These are phyloP conservation scores for Nothomitra cinnamomea DNA, from an alignment of 2,329 filamentous ascomycete genomes.

Conservation along the genomic window DNA sequence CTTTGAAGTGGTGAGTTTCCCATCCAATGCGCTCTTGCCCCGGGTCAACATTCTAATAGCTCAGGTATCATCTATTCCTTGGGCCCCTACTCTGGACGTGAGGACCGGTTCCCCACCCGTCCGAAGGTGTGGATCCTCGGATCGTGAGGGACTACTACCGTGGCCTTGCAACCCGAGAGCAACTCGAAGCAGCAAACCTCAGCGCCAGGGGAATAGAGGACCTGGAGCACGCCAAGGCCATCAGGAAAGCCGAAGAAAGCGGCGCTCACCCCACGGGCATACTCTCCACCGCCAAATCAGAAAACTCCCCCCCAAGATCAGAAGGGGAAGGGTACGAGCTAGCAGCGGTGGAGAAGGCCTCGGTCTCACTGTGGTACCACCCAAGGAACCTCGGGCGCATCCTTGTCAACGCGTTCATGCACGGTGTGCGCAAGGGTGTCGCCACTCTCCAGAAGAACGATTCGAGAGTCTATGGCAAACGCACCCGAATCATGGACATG, in stretches of 20 bases:
- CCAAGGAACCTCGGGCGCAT: not conserved
- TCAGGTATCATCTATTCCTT: slow-evolving; percentile 64
- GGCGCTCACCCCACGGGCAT: not conserved
- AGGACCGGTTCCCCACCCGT: slow-evolving; percentile 18
- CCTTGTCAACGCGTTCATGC: slow-evolving; percentile 55
- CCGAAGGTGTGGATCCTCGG: too few relatives aligned
- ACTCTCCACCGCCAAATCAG: not conserved
- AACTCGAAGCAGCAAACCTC: not conserved
- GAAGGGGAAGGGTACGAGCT: too few relatives aligned
- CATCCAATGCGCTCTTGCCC: slow-evolving; percentile 36
- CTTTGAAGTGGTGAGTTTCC: slow-evolving; percentile 48
- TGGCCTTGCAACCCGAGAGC: not conserved
- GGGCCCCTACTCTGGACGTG: slow-evolving; percentile 48
- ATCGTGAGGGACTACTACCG: not conserved
- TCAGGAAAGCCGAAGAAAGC: not conserved
- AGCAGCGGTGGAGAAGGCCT: not conserved
- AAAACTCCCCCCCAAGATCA: too few relatives aligned
- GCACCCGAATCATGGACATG: slow-evolving; percentile 52
- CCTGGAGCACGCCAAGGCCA: not conserved
- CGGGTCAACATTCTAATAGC: slow-evolving; percentile 31
- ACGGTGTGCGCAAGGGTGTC: slow-evolving; percentile 55
- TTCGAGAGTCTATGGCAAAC: slow-evolving; percentile 28
- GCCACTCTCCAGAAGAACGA: slow-evolving; percentile 45
- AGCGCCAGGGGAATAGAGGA: not conserved
- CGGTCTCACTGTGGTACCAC: not conserved